Evolutionary conservation across 345 rosid species (phyloP).

Genomic region (Jatropha curcas): DNA sequence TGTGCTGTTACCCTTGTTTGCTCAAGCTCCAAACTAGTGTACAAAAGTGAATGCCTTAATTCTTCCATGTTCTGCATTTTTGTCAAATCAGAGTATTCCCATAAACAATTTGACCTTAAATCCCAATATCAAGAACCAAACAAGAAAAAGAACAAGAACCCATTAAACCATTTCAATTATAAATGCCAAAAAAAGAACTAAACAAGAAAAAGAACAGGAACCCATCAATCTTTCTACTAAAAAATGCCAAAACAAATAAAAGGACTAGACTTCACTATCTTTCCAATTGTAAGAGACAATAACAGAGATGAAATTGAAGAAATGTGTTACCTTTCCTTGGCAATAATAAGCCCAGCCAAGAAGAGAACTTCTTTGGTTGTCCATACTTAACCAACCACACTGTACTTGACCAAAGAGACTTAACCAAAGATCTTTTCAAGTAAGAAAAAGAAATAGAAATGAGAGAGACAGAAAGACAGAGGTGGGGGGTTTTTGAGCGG

Average conservation of each 20-base stretch:
- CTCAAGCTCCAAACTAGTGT: constrained; percentile 71
- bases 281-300: background rate
- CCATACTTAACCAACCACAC: constrained; percentile 49
- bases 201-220: background rate
- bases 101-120: constrained; percentile 15
- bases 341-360: constrained; percentile 55
- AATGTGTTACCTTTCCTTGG: constrained; percentile 57
- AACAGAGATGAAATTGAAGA: background rate
- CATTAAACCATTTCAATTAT: background rate
- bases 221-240: background rate
- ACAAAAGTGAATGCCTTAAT: constrained; percentile 63
- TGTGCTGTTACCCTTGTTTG: constrained; percentile 65
- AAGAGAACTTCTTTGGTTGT: constrained; percentile 53
- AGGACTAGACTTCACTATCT: background rate
- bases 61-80: constrained; percentile 69
- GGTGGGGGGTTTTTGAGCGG: constrained; percentile 31
- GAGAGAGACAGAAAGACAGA: background rate
- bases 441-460: constrained; percentile 1
- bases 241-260: too few relatives aligned
- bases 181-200: background rate
- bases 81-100: constrained; percentile 20
- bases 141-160: constrained; percentile 5
- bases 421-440: background rate
- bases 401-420: background rate
- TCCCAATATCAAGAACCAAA: background rate